Base-by-base conservation (phyloP, 257 asterid species). In the Thymus quinquecostatus region DNA sequence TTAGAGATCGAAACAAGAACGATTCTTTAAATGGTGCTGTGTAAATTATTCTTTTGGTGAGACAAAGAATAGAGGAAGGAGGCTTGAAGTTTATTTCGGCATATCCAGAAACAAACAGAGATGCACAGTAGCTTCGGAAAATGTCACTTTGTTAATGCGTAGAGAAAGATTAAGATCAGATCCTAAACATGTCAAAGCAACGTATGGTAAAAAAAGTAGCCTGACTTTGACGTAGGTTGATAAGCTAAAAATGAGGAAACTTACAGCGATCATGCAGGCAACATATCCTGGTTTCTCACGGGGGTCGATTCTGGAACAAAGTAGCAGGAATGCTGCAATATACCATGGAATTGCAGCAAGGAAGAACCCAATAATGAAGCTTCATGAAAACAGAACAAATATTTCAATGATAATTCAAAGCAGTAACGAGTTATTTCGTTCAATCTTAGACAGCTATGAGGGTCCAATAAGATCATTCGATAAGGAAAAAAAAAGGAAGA, bases 251-350 rank as follows among this genome's bases (percentile, higher is more conserved):
- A 12, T 70, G 58, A 66, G 63, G 78, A 55, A 32, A 74, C 96
- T 93, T 85, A 93, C 98, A 56, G 96, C 97, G 43, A 93, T 68
- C 7, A 90, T 78, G 74, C 84, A 77, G 75, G 90, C 82, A 48
- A 91, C 77, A n/a, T 87, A 89, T 71, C 96, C 97, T 0, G 98
- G 85, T 78, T 93, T 93, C 84, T 93, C 98, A 47, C 96, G 96
- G 67, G 84, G 92, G 69, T 93, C 97, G 64, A 91, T 30, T 74
- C 84, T 87, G 74, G 92, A 85, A 74, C 87, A 86, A 30, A 86
- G 56, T 44, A 89, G 72, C 76, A 89, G 65, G 71, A 93, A 66
- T 28, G 84, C 95, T 21, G 83, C 98, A 60, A 87, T 11, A 60
- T 89, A 91, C 97, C 98, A 93, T 30, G 96, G 98, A 64, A 93